Conservation (phyloP, 352 stramenopile genomes). For the Globisporangium splendens region DNA sequence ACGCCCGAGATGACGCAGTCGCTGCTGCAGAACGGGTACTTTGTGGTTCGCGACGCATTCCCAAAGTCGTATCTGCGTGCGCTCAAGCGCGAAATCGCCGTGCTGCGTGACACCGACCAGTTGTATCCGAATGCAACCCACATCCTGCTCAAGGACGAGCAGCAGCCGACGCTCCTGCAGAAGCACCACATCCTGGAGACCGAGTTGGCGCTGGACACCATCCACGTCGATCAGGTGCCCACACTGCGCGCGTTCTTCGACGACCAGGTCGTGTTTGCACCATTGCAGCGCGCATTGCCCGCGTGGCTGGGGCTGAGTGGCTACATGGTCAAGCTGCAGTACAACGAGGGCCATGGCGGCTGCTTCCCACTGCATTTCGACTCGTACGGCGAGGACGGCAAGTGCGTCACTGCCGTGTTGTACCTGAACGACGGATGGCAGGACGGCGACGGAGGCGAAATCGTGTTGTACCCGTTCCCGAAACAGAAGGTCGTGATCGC, state of each 20-base stretch:
- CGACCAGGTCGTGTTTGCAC: slow-evolving; percentile 43
- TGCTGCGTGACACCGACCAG: slow-evolving; percentile 31
- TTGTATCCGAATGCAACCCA: slow-evolving; percentile 82
- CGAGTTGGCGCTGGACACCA: slow-evolving; percentile 55
- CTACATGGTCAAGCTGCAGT: slow-evolving; percentile 80
- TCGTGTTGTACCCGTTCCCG: slow-evolving; percentile 82
- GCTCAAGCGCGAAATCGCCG: slow-evolving; percentile 53
- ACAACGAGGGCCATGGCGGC: slow-evolving; percentile 67
- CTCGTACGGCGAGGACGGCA: slow-evolving; percentile 77
- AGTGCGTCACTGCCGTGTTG: slow-evolving; percentile 78
- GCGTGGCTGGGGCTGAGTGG: slow-evolving; percentile 38
- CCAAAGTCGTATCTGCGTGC: slow-evolving; percentile 32
- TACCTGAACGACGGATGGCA: slow-evolving; percentile 85
- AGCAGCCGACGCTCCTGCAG: slow-evolving; percentile 44
- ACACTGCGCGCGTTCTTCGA: slow-evolving; percentile 62
- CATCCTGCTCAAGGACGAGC: slow-evolving; percentile 40
- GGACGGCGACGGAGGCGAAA: slow-evolving; percentile 65
- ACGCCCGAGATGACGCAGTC: slow-evolving; percentile 20
- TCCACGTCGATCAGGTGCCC: slow-evolving; percentile 26
- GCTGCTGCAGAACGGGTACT: slow-evolving; percentile 52
- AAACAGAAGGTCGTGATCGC: slow-evolving; percentile 35
- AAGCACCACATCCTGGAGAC: slow-evolving; percentile 83
- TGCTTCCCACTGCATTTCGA: slow-evolving; percentile 89
- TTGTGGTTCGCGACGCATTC: slow-evolving; percentile 49
- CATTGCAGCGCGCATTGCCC: slow-evolving; percentile 29